Evolutionary conservation across 208 protist species (phyloP).

Genomic region (Acanthamoeba divionensis): DNA sequence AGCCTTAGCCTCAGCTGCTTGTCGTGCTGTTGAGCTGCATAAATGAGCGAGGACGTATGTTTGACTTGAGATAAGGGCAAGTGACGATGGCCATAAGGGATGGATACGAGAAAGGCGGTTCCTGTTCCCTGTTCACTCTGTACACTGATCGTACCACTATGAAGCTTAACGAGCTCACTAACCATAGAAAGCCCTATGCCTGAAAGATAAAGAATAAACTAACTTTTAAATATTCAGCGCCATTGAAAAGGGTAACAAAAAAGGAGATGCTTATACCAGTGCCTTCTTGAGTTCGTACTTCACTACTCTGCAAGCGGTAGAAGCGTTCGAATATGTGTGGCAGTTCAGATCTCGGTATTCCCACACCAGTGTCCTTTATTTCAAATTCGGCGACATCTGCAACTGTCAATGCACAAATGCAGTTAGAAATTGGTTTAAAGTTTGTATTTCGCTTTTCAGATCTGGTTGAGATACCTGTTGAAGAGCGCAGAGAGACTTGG

Average conservation of each 20-base stretch:
- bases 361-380: constrained; percentile 27
- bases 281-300: constrained; percentile 55
- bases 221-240: too few relatives aligned
- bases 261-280: not conserved
- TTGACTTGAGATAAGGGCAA: not conserved
- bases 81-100: not conserved
- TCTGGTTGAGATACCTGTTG: not conserved
- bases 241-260: too few relatives aligned
- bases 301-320: constrained; percentile 45
- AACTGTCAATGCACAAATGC: not conserved
- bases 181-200: constrained; percentile 61
- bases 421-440: not conserved
- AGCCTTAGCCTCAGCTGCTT: not conserved
- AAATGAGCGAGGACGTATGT: not conserved
- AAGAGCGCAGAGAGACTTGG: not conserved
- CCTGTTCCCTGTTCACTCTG: not conserved
- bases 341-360: not conserved
- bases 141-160: constrained; percentile 49
- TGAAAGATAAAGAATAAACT: too few relatives aligned
- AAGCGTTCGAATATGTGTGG: constrained; percentile 63
- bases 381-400: not conserved
- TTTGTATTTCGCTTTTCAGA: too few relatives aligned
- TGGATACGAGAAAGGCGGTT: not conserved
- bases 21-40: not conserved
- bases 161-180: constrained; percentile 64